phyloP scores from a whole-genome alignment of 176 grass and related monocot species.

The Tillandsia fasciculata region DNA sequence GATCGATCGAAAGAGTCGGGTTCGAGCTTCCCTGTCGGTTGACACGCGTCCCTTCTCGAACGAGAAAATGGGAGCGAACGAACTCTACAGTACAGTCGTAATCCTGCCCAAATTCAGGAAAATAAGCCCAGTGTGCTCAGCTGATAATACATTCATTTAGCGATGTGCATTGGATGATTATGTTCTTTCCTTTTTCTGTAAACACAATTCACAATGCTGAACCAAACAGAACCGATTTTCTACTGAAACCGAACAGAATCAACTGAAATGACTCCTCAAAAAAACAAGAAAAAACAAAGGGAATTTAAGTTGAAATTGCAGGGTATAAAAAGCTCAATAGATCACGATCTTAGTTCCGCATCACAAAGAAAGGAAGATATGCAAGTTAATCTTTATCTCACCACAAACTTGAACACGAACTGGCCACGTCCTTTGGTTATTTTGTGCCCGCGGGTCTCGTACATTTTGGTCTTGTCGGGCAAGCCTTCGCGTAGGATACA shows the following conservation, averaged over 20 bases:
- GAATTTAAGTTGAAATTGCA: not conserved
- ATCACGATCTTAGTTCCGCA: not conserved
- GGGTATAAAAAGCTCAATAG: not conserved
- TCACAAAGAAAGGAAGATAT: not conserved
- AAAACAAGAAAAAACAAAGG: no score
- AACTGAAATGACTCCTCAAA: no score
- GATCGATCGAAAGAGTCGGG: constrained; percentile 75
- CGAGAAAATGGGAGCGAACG: constrained; percentile 92
- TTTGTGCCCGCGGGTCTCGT: constrained; percentile 77
- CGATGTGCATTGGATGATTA: no score
- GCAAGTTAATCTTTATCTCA: constrained; percentile 12
- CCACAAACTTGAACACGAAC: constrained; percentile 90
- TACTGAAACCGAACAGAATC: no score
- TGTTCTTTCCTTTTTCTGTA: no score
- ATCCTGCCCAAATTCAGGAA: constrained; percentile 38
- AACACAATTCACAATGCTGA: no score
- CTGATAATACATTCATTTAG: not conserved
- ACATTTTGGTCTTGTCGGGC: constrained; percentile 68
- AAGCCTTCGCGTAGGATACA: constrained; percentile 55
- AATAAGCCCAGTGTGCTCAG: not conserved
- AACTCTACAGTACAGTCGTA: constrained; percentile 85
- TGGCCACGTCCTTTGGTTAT: constrained; percentile 85
- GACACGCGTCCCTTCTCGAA: constrained; percentile 51
- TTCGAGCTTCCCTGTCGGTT: constrained; percentile 64
- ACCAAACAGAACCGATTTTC: no score